Base-by-base conservation (phyloP, 2,329 filamentous ascomycete species). In the Hirsutella thompsonii region DNA sequence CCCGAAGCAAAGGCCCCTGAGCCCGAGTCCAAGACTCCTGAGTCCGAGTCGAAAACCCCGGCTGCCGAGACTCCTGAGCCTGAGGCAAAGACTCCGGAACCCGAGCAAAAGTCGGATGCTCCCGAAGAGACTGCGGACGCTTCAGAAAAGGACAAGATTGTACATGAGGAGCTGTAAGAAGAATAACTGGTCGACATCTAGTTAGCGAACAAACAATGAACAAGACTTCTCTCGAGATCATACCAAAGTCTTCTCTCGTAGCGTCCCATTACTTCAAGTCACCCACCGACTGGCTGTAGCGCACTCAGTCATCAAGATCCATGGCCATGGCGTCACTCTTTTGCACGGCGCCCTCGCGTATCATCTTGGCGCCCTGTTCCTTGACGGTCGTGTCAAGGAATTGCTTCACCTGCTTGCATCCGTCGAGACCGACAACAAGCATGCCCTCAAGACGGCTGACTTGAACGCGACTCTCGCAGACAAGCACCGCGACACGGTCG, bases 391-490 rank as follows among this genome's bases (percentile, higher is more conserved):
- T 69, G 59, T 96, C 89, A 53, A 98, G 57, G 38, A 94, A 82
- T 49, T 78, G 73, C 47, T 85, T 74, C 32, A 96, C 79, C 57
- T 89, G 82, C 62, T 82, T 87, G 61, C 90, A 96, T 5, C 89
- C 92, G 57, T 95, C 89, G 38, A 95, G 79, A 0, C 83, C 90
- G 1, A 94, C 87, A 0, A 85, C 87, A 51, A 98, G 66, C 89
- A 98, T 94, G 1, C 84, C 84, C 64, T 98, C 90, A 44, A 96
- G 57, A 43, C 88, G 74, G 43, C 72, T 72, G 47, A 83, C 76
- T 60, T 93, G 83, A n/a, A 94, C 81, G 37, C 86, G 77, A 41
- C 81, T 92, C 69, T 96, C 92, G 71, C 93, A 84, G 11, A 89
- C 74, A 47, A 94, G 63, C 6, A 89, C 82, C 2, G 76, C 79